Percentiles rank a stretch among this genome's conserved stretches.
Conservation (phyloP, 768 basidiomycete genomes). For the Amanita thiersii region DNA sequence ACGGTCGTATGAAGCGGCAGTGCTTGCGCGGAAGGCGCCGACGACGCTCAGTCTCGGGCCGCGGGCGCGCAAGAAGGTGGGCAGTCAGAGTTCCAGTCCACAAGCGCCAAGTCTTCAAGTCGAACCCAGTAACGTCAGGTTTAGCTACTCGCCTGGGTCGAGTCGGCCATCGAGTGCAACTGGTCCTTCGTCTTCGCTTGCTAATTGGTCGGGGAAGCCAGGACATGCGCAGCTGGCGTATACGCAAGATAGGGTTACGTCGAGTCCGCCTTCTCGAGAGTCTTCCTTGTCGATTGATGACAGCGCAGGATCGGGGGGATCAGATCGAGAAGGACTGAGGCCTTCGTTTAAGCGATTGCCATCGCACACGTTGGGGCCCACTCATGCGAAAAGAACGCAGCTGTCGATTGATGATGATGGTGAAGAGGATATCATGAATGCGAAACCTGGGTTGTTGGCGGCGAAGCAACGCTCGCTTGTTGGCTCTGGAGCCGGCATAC, state of each 20-base stretch:
- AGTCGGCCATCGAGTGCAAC: conserved; percentile 20
- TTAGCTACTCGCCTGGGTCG: conserved; percentile 13
- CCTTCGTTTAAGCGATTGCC: conserved; percentile 71
- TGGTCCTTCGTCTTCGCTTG: conserved; percentile 31
- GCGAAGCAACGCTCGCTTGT: conserved; percentile 1
- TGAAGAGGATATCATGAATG: conserved; percentile 18
- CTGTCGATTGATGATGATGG: conserved; percentile 28
- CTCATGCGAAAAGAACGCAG: conserved; percentile 43
- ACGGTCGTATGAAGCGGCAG: conserved; percentile 66
- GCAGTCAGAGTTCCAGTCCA: neutral
- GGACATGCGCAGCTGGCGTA: conserved; percentile 16
- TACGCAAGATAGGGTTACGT: conserved; percentile 16
- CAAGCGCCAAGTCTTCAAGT: conserved; percentile 7
- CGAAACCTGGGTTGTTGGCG: conserved; percentile 16
- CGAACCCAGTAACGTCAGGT: conserved; percentile 5
- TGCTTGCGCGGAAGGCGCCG: conserved; percentile 59
- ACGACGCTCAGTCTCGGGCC: conserved; percentile 49
- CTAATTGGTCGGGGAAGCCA: conserved; percentile 28
- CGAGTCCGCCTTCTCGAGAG: conserved; percentile 18
- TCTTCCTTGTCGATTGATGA: conserved; percentile 26
- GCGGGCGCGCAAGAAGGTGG: conserved; percentile 22
- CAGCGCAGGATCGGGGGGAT: conserved; percentile 20
- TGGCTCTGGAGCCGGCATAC: neutral
- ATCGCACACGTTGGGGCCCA: conserved; percentile 64
- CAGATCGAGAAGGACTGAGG: conserved; percentile 21